These are phyloP conservation scores for Neohortaea acidophila DNA, from an alignment of 495 filamentous ascomycete species.

Conservation along the genomic window DNA sequence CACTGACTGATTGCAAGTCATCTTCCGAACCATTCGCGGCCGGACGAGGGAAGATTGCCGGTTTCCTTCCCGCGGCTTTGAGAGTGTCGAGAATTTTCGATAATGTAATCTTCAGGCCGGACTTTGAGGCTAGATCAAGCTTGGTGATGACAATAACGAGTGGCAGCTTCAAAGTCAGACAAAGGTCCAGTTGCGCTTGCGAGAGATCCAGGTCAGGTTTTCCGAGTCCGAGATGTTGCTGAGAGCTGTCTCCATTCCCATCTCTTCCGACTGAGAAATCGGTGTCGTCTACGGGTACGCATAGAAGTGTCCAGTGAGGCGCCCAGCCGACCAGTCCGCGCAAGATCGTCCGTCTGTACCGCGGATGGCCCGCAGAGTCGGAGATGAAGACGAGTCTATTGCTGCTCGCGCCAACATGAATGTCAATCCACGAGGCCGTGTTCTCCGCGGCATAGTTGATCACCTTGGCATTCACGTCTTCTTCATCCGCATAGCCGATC, in stretches of 20 bases:
- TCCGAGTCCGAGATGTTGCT: constrained; percentile 36
- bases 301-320: constrained; percentile 82
- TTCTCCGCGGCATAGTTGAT: constrained; percentile 79
- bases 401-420: constrained; percentile 56
- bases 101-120: constrained; percentile 50
- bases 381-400: constrained; percentile 74
- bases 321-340: constrained; percentile 88
- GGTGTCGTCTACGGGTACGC: constrained; percentile 66
- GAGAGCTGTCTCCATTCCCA: constrained; percentile 27
- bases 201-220: constrained; percentile 52
- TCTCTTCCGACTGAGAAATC: constrained; percentile 32
- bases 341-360: constrained; percentile 74
- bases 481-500: constrained; percentile 52
- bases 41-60: constrained; percentile 45
- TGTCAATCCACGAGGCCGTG: constrained; percentile 86
- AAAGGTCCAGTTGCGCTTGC: constrained; percentile 71
- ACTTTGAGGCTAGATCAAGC: constrained; percentile 66
- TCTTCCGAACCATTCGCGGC: constrained; percentile 8
- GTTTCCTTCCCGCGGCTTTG: constrained; percentile 58
- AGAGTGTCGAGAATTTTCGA: constrained; percentile 58
- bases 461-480: constrained; percentile 34
- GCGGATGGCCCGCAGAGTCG: constrained; percentile 78
- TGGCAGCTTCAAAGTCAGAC: constrained; percentile 59
- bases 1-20: constrained; percentile 15
- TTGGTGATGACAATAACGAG: constrained; percentile 78